phyloP scores from a whole-genome alignment of 148 eudicot genomes.

The Linanthus parryae region DNA sequence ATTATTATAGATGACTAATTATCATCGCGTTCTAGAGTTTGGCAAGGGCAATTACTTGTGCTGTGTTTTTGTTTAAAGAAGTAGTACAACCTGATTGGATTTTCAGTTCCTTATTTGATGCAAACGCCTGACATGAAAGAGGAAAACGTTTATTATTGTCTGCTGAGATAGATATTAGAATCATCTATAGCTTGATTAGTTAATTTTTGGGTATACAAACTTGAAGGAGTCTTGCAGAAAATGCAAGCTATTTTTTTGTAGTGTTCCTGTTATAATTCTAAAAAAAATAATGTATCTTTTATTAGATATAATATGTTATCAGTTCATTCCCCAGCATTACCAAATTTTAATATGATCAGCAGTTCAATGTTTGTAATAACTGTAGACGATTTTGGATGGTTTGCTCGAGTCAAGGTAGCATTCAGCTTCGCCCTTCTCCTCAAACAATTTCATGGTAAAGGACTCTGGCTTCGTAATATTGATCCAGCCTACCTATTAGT shows the following conservation, averaged over 20 bases:
- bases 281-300: neutral
- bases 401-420: constrained; percentile 5
- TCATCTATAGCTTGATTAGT: too few relatives aligned
- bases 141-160: too few relatives aligned
- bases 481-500: constrained; percentile 1
- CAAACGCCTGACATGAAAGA: too few relatives aligned
- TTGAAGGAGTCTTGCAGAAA: too few relatives aligned
- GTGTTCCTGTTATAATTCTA: too few relatives aligned
- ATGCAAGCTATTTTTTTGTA: too few relatives aligned
- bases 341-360: neutral
- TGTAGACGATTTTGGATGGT: constrained; percentile 3
- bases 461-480: constrained; percentile 1
- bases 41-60: neutral
- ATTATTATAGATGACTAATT: neutral
- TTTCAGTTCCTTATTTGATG: too few relatives aligned
- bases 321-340: neutral
- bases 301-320: neutral
- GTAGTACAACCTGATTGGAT: too few relatives aligned
- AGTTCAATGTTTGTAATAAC: neutral
- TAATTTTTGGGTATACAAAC: too few relatives aligned
- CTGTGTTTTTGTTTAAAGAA: too few relatives aligned
- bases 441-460: neutral
- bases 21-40: neutral
- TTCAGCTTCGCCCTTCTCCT: neutral
- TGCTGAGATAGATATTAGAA: too few relatives aligned